Conservation (phyloP, 768 basidiomycete genomes). For the Pleurotus salmoneostramineus region DNA sequence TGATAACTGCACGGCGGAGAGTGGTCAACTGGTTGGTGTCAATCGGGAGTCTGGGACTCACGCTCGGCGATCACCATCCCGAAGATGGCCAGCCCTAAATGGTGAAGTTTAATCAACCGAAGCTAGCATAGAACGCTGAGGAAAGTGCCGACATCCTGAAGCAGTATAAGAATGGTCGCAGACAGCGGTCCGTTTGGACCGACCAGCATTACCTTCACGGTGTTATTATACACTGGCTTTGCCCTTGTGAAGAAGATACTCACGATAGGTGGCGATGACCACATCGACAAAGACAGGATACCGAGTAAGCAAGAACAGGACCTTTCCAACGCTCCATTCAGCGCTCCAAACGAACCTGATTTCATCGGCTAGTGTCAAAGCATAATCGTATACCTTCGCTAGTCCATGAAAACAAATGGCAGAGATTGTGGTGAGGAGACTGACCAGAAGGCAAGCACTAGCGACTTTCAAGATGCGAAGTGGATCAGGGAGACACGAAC, state of each 20-base stretch:
- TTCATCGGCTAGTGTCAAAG: neutral
- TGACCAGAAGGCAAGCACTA: neutral
- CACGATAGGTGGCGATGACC: neutral
- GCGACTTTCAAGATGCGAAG: neutral
- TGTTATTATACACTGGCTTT: neutral
- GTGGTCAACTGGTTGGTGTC: neutral
- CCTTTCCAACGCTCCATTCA: conserved; percentile 2
- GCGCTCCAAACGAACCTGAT: neutral
- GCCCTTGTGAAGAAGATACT: neutral
- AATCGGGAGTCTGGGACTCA: neutral
- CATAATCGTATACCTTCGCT: neutral
- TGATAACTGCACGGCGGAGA: neutral
- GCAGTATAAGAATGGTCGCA: neutral
- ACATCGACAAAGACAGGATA: neutral
- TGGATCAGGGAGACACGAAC: neutral
- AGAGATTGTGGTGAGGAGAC: neutral
- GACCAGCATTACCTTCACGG: neutral
- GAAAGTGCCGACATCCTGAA: neutral
- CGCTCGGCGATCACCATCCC: neutral
- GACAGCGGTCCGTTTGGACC: neutral
- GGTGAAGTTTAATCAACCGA: neutral
- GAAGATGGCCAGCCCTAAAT: neutral
- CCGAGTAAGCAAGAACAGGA: conserved; percentile 1
- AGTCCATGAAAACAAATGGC: neutral
- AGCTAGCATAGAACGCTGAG: neutral